These are phyloP conservation scores for Boechera divaricarpa DNA, from an alignment of 345 rosid genomes.

Conservation along the genomic window DNA sequence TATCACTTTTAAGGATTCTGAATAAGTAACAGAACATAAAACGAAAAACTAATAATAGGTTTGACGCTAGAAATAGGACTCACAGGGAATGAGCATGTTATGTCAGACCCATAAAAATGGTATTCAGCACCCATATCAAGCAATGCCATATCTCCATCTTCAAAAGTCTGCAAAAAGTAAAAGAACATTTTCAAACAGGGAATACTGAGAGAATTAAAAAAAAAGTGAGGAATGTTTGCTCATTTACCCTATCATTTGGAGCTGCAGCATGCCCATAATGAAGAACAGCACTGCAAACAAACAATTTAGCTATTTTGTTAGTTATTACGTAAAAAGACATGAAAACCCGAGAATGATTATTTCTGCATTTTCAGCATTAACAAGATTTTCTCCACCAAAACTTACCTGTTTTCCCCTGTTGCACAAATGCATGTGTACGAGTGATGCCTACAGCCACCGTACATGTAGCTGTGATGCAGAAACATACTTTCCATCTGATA, in stretches of 20 bases:
- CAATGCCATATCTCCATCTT: slow-evolving; percentile 92
- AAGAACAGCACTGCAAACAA: slow-evolving; percentile 77
- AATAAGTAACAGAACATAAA: slow-evolving; percentile 23
- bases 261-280: slow-evolving; percentile 99
- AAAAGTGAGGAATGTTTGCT: slow-evolving; percentile 7
- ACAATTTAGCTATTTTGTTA: slow-evolving; percentile 1
- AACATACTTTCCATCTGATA: slow-evolving; percentile 96
- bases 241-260: slow-evolving; percentile 87
- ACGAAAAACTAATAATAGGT: neutral
- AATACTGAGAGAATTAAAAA: neutral
- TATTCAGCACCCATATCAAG: slow-evolving; percentile 98
- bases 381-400: slow-evolving; percentile 6
- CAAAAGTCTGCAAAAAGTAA: slow-evolving; percentile 61
- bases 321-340: neutral
- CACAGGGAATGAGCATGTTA: slow-evolving; percentile 95
- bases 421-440: slow-evolving; percentile 97
- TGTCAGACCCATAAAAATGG: slow-evolving; percentile 90
- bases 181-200: neutral
- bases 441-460: slow-evolving; percentile 95
- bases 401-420: slow-evolving; percentile 89
- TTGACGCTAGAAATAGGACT: slow-evolving; percentile 39
- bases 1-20: neutral
- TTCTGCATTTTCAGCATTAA: slow-evolving; percentile 5
- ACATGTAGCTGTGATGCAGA: slow-evolving; percentile 92
- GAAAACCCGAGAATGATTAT: neutral